These are phyloP conservation scores for Tylopilus orsonianus DNA, from an alignment of 1,284 basidiomycete genomes.

Conservation along the genomic window DNA sequence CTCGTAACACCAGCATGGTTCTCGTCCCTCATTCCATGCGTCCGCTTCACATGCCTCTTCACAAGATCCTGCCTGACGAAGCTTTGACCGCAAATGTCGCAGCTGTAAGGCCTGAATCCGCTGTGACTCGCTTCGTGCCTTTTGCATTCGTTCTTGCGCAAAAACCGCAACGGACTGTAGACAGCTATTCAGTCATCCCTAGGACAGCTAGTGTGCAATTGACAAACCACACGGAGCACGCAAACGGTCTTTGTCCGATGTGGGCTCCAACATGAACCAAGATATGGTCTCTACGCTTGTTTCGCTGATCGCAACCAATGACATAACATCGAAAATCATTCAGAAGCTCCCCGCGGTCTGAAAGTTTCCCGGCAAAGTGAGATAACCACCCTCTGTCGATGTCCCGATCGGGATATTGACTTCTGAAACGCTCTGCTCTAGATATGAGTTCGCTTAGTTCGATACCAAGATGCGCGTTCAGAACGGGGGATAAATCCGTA, in stretches of 20 bases:
- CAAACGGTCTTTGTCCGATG: constrained; percentile 63
- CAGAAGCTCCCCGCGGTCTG: constrained; percentile 51
- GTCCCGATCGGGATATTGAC: constrained; percentile 50
- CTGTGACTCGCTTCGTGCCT: constrained; percentile 66
- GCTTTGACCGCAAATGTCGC: constrained; percentile 51
- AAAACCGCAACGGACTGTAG: constrained; percentile 55
- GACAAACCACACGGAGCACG: constrained; percentile 57
- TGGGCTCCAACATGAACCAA: constrained; percentile 69
- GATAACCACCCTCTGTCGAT: constrained; percentile 64
- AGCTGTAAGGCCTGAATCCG: constrained; percentile 55
- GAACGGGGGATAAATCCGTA: constrained; percentile 45
- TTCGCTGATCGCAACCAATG: constrained; percentile 57
- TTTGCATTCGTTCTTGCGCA: constrained; percentile 74
- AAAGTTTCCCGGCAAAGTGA: constrained; percentile 63
- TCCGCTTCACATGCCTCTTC: constrained; percentile 57
- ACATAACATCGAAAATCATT: constrained; percentile 68
- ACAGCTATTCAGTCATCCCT: constrained; percentile 7
- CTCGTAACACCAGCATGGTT: constrained; percentile 13
- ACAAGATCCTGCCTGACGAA: constrained; percentile 67
- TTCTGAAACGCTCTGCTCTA: constrained; percentile 52
- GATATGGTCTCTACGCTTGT: constrained; percentile 71
- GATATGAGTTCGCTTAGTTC: constrained; percentile 49
- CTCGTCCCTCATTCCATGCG: constrained; percentile 43
- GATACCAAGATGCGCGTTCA: constrained; percentile 61
- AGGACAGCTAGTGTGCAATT: neutral